Evolutionary conservation across 2,329 filamentous ascomycete species (phyloP).

Genomic region (Trichophyton simii): DNA sequence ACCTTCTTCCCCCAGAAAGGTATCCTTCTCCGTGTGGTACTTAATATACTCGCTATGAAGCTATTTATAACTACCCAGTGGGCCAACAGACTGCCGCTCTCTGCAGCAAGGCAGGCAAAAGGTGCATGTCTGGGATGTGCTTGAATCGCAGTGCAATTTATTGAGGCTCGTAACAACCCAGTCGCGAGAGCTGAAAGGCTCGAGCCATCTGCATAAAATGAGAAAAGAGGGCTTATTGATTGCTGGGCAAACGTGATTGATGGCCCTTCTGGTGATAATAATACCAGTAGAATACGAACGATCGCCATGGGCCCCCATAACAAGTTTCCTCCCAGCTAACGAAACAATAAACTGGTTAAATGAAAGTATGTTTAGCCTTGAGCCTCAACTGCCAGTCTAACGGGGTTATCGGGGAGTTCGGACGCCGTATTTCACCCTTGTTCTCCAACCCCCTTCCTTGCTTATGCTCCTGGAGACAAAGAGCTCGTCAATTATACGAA

Average conservation of each 20-base stretch:
- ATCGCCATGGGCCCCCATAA: neutral
- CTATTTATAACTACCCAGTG: neutral
- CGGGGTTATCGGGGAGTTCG: neutral
- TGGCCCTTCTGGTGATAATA: neutral
- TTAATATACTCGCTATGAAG: neutral
- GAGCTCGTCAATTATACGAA: too few relatives aligned
- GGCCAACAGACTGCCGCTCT: neutral
- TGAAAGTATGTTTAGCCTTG: neutral
- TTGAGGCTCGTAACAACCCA: too few relatives aligned
- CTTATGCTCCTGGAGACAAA: too few relatives aligned
- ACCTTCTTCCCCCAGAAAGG: neutral
- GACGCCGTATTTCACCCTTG: neutral
- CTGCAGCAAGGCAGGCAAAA: too few relatives aligned
- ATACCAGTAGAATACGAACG: neutral
- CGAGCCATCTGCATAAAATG: neutral
- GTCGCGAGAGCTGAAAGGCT: neutral
- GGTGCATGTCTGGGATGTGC: too few relatives aligned
- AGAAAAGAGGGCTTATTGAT: neutral
- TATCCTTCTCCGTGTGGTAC: neutral
- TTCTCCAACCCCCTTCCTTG: too few relatives aligned
- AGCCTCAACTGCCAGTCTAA: neutral
- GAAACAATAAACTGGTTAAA: neutral
- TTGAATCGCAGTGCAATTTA: neutral
- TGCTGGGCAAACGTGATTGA: neutral
- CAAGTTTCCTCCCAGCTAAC: neutral